Base-by-base conservation (phyloP, 2,329 filamentous ascomycete species). In the Ceratocystis papillata region DNA sequence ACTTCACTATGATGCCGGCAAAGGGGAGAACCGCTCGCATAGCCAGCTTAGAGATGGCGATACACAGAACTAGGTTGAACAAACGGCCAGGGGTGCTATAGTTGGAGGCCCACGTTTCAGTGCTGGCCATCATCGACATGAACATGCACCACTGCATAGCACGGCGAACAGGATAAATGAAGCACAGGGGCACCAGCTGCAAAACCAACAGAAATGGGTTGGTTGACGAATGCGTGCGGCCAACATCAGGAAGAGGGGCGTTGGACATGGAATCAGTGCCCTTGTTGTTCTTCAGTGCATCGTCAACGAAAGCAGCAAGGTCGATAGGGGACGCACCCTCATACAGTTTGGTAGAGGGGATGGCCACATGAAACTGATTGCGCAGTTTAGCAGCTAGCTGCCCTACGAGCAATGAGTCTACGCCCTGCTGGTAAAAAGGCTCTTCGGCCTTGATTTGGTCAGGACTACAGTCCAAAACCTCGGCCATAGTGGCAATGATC, bases 361-460 rank as follows among this genome's bases (percentile, higher is more conserved):
- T 72, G 22, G 78, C 76, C 0, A 81, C 73, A 22, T 75, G 73
- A 67, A 83, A 81, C 62, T 79, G 75, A 33, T 75, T 75, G n/a
- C 81, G 77, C 3, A 84, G 74, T 1, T 74, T 73, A 0, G 81
- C 82, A 5, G 82, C 73, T 0, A 84, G 75, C 44, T 76, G 76
- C 1, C 81, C 82, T 41, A 81, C 81, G 22, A 76, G 76, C 60
- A 84, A 74, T 45, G 80, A 82, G 69, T 83, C 80, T 20, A 82
- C 81, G 5, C 81, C 81, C 17, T 81, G 74, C 12, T 75, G 74
- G 69, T 82, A 82, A 70, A 83, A 82, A 70, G 82, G 79, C 0
- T 78, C 77, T 1, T 76, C 71, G 0, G 70, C 68, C 0, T 73
- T 70, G 12, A 82, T 73, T 1, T 80, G 77, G 2, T 72, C 71